Percentiles rank a stretch among this genome's conserved stretches.
Evolutionary conservation across 345 rosid species (phyloP).

Genomic region (Salix suchowensis): DNA sequence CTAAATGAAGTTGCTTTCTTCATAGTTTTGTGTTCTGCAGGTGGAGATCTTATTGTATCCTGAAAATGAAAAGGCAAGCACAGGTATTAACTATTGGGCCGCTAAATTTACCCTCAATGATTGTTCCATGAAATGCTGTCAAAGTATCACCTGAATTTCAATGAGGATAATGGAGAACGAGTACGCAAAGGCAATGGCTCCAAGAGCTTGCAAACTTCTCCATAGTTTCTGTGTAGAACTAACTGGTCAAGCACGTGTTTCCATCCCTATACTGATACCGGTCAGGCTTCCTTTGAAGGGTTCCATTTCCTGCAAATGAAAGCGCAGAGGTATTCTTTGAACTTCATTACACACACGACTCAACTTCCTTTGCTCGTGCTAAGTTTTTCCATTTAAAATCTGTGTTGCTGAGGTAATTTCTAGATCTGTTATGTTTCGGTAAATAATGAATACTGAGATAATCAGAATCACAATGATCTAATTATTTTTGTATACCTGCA

Average conservation of each 20-base stretch:
- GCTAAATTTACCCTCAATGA: too few species aligned
- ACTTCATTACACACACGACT: too few species aligned
- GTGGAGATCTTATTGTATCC: constrained; percentile 79
- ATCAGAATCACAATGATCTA: not conserved
- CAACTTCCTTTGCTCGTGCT: too few species aligned
- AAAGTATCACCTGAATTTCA: constrained; percentile 57
- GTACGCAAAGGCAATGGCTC: constrained; percentile 79
- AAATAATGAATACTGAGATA: too few species aligned
- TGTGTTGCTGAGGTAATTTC: too few species aligned
- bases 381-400: too few species aligned
- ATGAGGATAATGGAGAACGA: constrained; percentile 59
- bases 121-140: too few species aligned
- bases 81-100: too few species aligned
- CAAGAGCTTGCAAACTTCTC: constrained; percentile 74
- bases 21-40: constrained; percentile 70
- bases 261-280: constrained; percentile 52
- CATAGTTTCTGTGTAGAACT: constrained; percentile 45
- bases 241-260: constrained; percentile 41
- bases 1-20: constrained; percentile 61
- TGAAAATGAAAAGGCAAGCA: constrained; percentile 14
- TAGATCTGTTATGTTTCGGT: too few species aligned
- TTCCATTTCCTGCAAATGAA: constrained; percentile 32
- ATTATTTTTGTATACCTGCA: constrained; percentile 24
- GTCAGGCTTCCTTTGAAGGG: constrained; percentile 48
- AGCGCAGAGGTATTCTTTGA: too few species aligned